A percentile compares a stretch with the other conserved stretches of the same genome.
Evolutionary conservation across 2,329 filamentous ascomycete species (phyloP).

Genomic region (Diaporthe ampelina): DNA sequence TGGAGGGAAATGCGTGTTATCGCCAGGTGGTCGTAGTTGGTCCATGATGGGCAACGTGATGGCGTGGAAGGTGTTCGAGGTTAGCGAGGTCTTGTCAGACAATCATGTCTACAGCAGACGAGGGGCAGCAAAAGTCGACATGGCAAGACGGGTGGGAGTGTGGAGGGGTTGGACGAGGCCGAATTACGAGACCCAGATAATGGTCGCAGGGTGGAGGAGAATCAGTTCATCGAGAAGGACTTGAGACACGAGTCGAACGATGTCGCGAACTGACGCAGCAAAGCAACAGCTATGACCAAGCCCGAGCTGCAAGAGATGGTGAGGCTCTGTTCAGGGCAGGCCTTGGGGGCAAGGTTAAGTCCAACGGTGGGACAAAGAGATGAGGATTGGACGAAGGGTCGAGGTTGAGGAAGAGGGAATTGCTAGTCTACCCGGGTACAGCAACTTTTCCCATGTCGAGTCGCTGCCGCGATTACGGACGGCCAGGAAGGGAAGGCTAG

Average conservation of each 20-base stretch:
- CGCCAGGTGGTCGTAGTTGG: slow-evolving; percentile 33
- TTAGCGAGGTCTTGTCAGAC: slow-evolving; percentile 5
- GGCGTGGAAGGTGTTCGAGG: not conserved
- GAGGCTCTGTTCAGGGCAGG: not conserved
- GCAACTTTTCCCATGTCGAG: slow-evolving; percentile 7
- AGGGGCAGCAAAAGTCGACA: slow-evolving; percentile 28
- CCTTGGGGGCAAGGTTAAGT: not conserved
- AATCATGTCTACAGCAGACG: slow-evolving; percentile 31
- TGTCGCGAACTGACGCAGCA: slow-evolving; percentile 24
- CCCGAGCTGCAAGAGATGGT: slow-evolving; percentile 14
- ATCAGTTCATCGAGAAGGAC: slow-evolving; percentile 41
- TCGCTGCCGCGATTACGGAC: not conserved
- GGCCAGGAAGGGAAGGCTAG: not conserved
- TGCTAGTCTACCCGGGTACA: not conserved
- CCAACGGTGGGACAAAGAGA: not conserved
- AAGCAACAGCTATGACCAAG: slow-evolving; percentile 19
- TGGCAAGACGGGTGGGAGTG: slow-evolving; percentile 18
- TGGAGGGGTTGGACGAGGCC: slow-evolving; percentile 1
- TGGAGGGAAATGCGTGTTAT: slow-evolving; percentile 43
- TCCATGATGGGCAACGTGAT: slow-evolving; percentile 38
- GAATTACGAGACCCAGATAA: slow-evolving; percentile 30
- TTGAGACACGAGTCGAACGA: slow-evolving; percentile 42
- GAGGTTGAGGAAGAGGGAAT: not conserved
- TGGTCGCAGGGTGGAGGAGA: slow-evolving; percentile 36
- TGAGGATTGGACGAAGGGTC: slow-evolving; percentile 12